A percentile compares a stretch with the other conserved stretches of the same genome.
These are phyloP conservation scores for Candida adriatica DNA, from an alignment of 805 yeast genomes.

Conservation along the genomic window DNA sequence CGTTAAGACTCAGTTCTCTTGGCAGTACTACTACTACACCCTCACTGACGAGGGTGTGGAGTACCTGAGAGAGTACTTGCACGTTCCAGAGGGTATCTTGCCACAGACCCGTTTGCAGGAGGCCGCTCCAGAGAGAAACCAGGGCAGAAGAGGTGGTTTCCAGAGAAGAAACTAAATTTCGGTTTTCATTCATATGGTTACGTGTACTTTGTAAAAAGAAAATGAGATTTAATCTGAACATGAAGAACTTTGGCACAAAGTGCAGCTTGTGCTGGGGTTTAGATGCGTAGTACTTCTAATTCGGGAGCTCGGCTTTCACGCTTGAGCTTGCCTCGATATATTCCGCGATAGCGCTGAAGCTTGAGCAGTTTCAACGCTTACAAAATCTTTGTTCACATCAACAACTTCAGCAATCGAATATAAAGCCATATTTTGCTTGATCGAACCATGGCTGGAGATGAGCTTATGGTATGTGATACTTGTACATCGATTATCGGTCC, in stretches of 20 bases:
- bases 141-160: slow-evolving; percentile 52
- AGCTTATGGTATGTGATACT: slow-evolving; percentile 17
- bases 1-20: slow-evolving; percentile 99
- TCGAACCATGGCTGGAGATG: slow-evolving; percentile 25
- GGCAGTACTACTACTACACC: slow-evolving; percentile 99
- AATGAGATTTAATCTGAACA: slow-evolving; percentile 41
- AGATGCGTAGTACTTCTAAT: not conserved
- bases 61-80: slow-evolving; percentile 95
- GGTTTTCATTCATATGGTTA: slow-evolving; percentile 8
- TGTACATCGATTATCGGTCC: not conserved
- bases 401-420: too few relatives aligned
- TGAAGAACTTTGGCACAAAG: too few relatives aligned
- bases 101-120: slow-evolving; percentile 97
- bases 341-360: too few relatives aligned
- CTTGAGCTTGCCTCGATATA: too few relatives aligned
- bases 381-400: too few relatives aligned
- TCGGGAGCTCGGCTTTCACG: too few relatives aligned
- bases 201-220: slow-evolving; percentile 21
- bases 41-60: slow-evolving; percentile 99
- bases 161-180: slow-evolving; percentile 24
- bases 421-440: slow-evolving; percentile 20
- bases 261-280: too few relatives aligned
- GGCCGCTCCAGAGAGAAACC: slow-evolving; percentile 75
- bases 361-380: too few relatives aligned
- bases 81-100: slow-evolving; percentile 97